Base-by-base conservation (phyloP, 2,329 filamentous ascomycete species). In the Didymella sp. region DNA sequence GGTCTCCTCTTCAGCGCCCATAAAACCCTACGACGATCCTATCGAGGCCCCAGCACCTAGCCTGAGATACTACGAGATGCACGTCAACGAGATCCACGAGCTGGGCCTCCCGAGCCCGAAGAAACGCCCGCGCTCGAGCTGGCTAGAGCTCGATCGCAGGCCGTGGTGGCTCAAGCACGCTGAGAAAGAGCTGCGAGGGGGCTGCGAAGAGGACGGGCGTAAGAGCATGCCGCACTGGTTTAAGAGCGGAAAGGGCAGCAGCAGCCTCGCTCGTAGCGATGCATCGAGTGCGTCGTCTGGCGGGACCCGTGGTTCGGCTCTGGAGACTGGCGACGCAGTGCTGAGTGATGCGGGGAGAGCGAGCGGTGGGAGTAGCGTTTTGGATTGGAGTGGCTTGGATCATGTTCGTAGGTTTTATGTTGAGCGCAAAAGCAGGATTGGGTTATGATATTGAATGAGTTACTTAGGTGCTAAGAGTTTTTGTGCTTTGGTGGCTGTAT, bases 361-460 rank as follows among this genome's bases (percentile, higher is more conserved):
- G 21, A 53, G 50, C 27, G 38, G 45, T 35, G 40, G 56, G 8
- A 54, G 56, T 24, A 46, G 42, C 6, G 19, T 58, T 1, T 50
- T 58, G 45, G 56, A 58, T 9, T 58, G 56, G 56, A 37, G 35
- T 40, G 56, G 56, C 1, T 46, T 58, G 31, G 56, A 58, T 7
- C 49, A 58, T 25, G 40, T 58, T 27, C 50, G 46, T n/a, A 58
- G n/a, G 11, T 53, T 58, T 1, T 58, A 58, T 24, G 24, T 48
- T 22, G 43, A 21, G 30, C 47, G 54, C 21, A 57, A 52, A 42
- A 52, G 56, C 33, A 58, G 31, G 11, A 28, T 54, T 19, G 45
- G 40, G n/a, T 12, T 46, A 17, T 58, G 19, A 58, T 43, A 19
- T 8, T 12, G 13, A 40, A 37, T 30, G 37, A 22, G n/a, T 15